Conservation (phyloP, 148 eudicot species). For the Salicornia ramosissima region DNA sequence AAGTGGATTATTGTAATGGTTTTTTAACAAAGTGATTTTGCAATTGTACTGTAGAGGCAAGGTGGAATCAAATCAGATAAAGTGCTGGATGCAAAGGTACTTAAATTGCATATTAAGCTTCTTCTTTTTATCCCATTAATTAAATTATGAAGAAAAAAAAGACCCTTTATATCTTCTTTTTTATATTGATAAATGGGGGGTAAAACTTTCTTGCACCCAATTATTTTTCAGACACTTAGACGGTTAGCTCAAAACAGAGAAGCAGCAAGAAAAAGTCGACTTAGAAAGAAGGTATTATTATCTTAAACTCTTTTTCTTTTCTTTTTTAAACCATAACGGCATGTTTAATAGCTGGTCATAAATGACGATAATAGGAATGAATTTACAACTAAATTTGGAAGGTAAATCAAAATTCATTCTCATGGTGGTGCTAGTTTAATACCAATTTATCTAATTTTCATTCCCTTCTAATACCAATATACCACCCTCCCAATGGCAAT, state of each 20-base stretch:
- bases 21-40: slow-evolving; percentile 13
- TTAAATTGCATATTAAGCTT: background rate
- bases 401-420: too few species aligned
- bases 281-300: slow-evolving; percentile 68
- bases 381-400: too few species aligned
- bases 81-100: slow-evolving; percentile 86
- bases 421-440: too few species aligned
- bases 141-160: background rate
- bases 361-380: too few species aligned
- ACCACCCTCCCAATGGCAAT: too few species aligned
- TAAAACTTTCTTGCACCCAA: background rate
- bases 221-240: slow-evolving; percentile 55
- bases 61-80: slow-evolving; percentile 77
- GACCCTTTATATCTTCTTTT: too few species aligned
- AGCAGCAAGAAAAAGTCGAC: slow-evolving; percentile 95
- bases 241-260: slow-evolving; percentile 99
- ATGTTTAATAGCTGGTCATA: too few species aligned
- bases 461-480: too few species aligned
- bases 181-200: too few species aligned
- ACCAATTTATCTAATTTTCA: too few species aligned
- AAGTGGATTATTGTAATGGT: too few species aligned
- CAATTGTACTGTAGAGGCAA: slow-evolving; percentile 49
- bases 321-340: too few species aligned
- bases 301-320: background rate
- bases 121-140: background rate